Evolutionary conservation across 371 early-diverging fungal species (phyloP), one percentile per base, ranked within the genome.

Genomic region (Batkoa obscura): DNA sequence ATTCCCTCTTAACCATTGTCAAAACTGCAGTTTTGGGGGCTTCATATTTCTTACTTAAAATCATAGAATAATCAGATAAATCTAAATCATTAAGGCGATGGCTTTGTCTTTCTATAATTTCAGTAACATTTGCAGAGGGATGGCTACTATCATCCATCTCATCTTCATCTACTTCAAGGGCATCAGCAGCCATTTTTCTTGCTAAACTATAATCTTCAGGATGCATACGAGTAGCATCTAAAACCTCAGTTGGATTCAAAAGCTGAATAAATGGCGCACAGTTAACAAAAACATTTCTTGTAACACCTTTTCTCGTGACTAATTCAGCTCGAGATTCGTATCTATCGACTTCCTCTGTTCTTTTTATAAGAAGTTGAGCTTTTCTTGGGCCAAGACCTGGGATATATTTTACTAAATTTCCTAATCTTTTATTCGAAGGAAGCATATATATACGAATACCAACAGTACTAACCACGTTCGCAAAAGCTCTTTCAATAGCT

Each of bases 141-240:
- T 72, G 65, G 46, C 76, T 72, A 32, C 59, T 60, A 58, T 50
- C 52, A 43, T 52, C 37, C 9, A 23, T n/a, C 17, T 75, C 80
- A 38, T 78, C 80, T 47, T 88, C 93, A 51, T 94, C 95, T 49
- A 90, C 76, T 59, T 95, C 96, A 38, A 94, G 68, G 0, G 97
- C 96, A 65, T 94, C 95, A 6, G 88, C 85, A 2, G 92, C 96
- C 93, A 96, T 94, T 66, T 98, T 93, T 34, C 95, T 77, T 1
- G 96, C 96, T 39, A 93, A 68, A 30, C 83, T 83, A 60, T 98
- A 98, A 65, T 95, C 88, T 65, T 90, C 86, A 6, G 92, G 93
- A 64, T 94, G 96, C 43, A 98, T 87, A 34, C 96, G 81, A 30
- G 94, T 98, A 59, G 82, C 82, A 64, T 98, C 98, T 41, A 98